Evolutionary conservation across 768 basidiomycete species (phyloP), one percentile per base, ranked within the genome.

Genomic region (Hygrocybe punicea): DNA sequence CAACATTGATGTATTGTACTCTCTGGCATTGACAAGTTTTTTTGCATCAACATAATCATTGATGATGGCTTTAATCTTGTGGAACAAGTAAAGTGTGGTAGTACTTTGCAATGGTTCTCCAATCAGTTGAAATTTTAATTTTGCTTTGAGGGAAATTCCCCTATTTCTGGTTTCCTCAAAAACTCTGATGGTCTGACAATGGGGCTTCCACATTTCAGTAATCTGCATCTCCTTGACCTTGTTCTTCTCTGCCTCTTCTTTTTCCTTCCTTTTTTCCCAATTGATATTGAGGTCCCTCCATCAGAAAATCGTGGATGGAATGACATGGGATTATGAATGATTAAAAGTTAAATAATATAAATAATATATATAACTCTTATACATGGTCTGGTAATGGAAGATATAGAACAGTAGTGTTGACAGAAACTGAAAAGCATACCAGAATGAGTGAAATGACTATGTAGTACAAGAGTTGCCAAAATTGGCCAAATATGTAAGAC

Each of bases 171-270:
- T 77, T 1, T 74, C 83, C 45, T 83, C 78, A 67, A 93, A 91
- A 57, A 93, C 78, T 6, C 71, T 70, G 2, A 81, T 60, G 1
- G 81, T 85, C 5, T 65, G 62, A 36, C 79, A 78, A 64, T 84
- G 80, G 9, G 92, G 89, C 62, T 89, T 94, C 86, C 85, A 93
- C 25, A 89, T 60, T 67, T 91, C 89, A 33, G 69, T 80, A 29
- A 93, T 75, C 14, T 73, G 78, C 21, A 92, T 71, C 61, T 84
- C 82, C 24, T 68, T 77, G 51, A 73, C 76, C 65, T 73, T 73
- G 14, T 65, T 71, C 58, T 74, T 76, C 56, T 74, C 79, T 49
- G 79, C 79, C 45, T 79, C 81, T 52, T 84, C 84, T 55, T 76
- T 71, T 46, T 76, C 77, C 13, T 81, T 83, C 44, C 76, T 84